phyloP scores from a whole-genome alignment of 352 stramenopile genomes.

The Phytophthora nicotianae region DNA sequence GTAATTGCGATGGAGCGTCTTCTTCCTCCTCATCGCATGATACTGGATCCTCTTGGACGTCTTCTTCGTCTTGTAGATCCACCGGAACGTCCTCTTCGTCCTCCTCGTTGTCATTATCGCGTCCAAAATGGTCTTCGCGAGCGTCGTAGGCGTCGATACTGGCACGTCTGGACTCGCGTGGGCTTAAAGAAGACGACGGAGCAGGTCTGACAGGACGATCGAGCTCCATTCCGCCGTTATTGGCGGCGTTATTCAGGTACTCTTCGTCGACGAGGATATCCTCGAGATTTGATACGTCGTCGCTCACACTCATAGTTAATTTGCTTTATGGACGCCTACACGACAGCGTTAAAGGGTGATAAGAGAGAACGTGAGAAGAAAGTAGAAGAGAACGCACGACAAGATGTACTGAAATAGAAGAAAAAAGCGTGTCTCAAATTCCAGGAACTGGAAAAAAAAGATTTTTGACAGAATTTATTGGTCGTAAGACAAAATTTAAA shows the following conservation, averaged over 20 bases:
- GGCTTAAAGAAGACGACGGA: conserved; percentile 5
- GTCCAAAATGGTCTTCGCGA: conserved; percentile 29
- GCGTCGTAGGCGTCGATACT: conserved; percentile 44
- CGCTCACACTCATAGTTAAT: conserved; percentile 28
- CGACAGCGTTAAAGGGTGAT: background rate
- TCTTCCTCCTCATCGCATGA: conserved; percentile 20
- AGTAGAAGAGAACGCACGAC: background rate
- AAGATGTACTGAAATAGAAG: background rate
- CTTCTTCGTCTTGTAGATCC: conserved; percentile 18
- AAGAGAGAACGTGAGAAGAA: background rate
- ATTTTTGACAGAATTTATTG: too few relatives aligned
- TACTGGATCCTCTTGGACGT: conserved; percentile 20
- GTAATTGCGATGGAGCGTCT: conserved; percentile 11
- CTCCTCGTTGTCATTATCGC: conserved; percentile 23
- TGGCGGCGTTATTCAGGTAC: conserved; percentile 27
- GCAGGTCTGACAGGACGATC: background rate
- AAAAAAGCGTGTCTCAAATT: too few relatives aligned
- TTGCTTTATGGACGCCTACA: background rate
- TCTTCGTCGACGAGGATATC: conserved; percentile 41
- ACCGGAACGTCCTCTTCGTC: conserved; percentile 11
- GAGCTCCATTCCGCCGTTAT: conserved; percentile 19
- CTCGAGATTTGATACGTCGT: conserved; percentile 25
- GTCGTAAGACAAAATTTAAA: too few relatives aligned
- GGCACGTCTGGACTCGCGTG: conserved; percentile 27
- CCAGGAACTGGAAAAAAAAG: too few relatives aligned